Evolutionary conservation across 768 basidiomycete species (phyloP).

Genomic region (Leucocoprinus birnbaumii): DNA sequence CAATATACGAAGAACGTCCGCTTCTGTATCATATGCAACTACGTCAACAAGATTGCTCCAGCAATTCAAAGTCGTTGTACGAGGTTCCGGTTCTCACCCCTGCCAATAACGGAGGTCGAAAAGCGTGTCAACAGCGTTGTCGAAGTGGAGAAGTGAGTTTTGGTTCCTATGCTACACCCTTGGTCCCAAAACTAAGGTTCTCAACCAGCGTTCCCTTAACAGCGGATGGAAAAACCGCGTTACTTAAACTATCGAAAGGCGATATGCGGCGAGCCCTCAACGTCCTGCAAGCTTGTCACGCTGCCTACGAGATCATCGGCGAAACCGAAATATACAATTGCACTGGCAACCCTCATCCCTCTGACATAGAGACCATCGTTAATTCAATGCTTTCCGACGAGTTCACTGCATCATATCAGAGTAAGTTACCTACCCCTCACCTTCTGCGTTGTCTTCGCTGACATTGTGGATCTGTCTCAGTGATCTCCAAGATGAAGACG

Average conservation of each 20-base stretch:
- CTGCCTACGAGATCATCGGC: conserved; percentile 86
- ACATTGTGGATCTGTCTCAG: conserved; percentile 36
- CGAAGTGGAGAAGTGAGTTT: conserved; percentile 74
- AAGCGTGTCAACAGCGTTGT: conserved; percentile 77
- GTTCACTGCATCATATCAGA: conserved; percentile 87
- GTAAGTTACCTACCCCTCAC: conserved; percentile 35
- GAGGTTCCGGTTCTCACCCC: conserved; percentile 92
- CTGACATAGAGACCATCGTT: conserved; percentile 90
- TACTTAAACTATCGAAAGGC: conserved; percentile 92
- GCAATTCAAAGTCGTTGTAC: conserved; percentile 99
- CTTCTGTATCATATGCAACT: conserved; percentile 99
- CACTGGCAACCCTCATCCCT: conserved; percentile 94
- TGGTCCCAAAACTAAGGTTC: neutral
- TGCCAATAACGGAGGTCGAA: conserved; percentile 84
- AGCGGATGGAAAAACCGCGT: conserved; percentile 80
- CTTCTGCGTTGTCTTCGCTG: conserved; percentile 2
- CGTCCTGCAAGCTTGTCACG: conserved; percentile 96
- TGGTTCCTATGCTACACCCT: neutral
- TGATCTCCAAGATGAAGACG: conserved; percentile 82
- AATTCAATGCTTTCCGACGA: conserved; percentile 96
- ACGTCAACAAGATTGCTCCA: conserved; percentile 98
- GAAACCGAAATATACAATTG: conserved; percentile 95
- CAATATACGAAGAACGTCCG: conserved; percentile 98
- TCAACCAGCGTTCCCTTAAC: conserved; percentile 78
- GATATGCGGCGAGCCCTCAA: conserved; percentile 98